These are phyloP conservation scores for Salix udensis DNA, from an alignment of 345 rosid genomes.

Conservation along the genomic window DNA sequence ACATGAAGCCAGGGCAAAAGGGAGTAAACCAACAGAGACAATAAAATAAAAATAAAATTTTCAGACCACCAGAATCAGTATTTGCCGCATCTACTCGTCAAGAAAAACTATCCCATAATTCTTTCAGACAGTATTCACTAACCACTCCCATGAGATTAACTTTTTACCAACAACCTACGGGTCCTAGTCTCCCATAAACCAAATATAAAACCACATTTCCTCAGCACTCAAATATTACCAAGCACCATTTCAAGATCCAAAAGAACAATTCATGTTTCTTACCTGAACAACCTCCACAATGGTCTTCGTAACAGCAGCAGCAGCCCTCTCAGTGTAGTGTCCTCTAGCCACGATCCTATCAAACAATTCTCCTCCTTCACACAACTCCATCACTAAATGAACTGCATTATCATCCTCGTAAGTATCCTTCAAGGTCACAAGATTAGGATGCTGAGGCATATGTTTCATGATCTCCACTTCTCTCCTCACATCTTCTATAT, in stretches of 20 bases:
- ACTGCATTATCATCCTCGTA: constrained; percentile 32
- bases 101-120: not conserved
- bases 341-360: constrained; percentile 36
- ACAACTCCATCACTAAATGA: constrained; percentile 38
- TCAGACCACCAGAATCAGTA: not conserved
- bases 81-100: not conserved
- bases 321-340: constrained; percentile 38
- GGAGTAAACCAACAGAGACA: not conserved
- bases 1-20: not conserved
- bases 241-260: not conserved
- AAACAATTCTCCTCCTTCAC: constrained; percentile 35
- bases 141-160: not conserved
- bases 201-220: not conserved
- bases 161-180: not conserved
- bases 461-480: constrained; percentile 36
- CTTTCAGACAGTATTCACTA: not conserved
- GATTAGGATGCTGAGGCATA: constrained; percentile 30
- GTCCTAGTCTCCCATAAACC: not conserved
- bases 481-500: constrained; percentile 34
- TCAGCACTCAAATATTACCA: not conserved
- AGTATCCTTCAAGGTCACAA: constrained; percentile 28
- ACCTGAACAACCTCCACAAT: constrained; percentile 42
- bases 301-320: constrained; percentile 33
- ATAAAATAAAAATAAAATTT: not conserved
- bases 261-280: not conserved